Base-by-base conservation (phyloP, 108 stramenopile genomes). In the Nitzschia sp. region DNA sequence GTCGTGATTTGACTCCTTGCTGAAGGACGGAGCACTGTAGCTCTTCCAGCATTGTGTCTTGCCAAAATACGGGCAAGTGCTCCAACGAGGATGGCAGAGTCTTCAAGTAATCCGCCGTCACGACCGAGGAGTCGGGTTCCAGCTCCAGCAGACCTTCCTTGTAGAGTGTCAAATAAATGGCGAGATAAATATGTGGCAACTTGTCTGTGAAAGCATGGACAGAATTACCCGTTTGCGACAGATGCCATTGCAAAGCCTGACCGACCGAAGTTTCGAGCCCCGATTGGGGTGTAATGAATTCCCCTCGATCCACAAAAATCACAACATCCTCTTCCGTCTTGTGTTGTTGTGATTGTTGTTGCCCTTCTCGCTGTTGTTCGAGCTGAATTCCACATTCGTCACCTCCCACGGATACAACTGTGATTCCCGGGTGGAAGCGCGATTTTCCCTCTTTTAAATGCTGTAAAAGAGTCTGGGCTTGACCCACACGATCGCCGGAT, bases 331-430 rank as follows among this genome's bases (percentile, higher is more conserved):
- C 38, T 9, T 41, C 9, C 6, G 6, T 41, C 13, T 13, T 8
- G 4, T 50, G 9, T 11, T 19, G 48, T 50, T 21, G 17, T 19
- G 13, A 4, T n/a, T 11, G 17, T 8, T 21, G 17, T 8, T 4
- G 19, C 19, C 19, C 21, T 50, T 8, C 4, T 4, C 9, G 19
- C 9, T 16, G 19, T n/a, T 50, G 6, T n/a, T 50, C 16, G 17
- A 50, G 48, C 48, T 50, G 48, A 21, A 50, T 50, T 11, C 48
- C 48, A 22, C 48, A 50, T 50, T 50, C 48, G 21, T 21, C 48
- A 5, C 48, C 48, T 5, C 21, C 48, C 19, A 50, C 48, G 19
- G 19, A 21, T 50, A 21, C 48, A 4, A 50, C 48, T 21, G 19
- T 4, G 13, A 50, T 22, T 19, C 48, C 48, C 13, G 48, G 48